phyloP scores from a whole-genome alignment of 2,329 filamentous ascomycete genomes.

The Pyrenophora teres region DNA sequence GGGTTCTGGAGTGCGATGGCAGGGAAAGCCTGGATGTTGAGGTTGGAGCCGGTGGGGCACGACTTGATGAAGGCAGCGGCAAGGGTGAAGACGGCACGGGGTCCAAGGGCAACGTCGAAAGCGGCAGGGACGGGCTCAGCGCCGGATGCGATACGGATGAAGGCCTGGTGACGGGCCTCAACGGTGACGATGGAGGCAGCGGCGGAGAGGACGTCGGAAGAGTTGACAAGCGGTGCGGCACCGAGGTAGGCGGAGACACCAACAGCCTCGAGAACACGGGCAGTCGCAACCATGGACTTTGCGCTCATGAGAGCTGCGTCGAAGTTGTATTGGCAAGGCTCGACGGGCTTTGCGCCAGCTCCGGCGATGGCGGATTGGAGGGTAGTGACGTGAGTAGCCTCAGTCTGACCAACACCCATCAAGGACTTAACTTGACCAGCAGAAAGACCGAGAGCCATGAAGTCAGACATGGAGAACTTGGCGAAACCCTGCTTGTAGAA shows the following conservation, averaged over 20 bases:
- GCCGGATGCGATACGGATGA: slow-evolving; percentile 66
- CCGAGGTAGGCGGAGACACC: slow-evolving; percentile 75
- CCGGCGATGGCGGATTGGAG: slow-evolving; percentile 65
- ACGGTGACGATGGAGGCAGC: slow-evolving; percentile 74
- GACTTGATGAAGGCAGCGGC: slow-evolving; percentile 73
- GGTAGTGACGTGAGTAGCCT: slow-evolving; percentile 65
- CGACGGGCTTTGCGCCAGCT: slow-evolving; percentile 67
- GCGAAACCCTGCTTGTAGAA: slow-evolving; percentile 75
- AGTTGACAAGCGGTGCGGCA: slow-evolving; percentile 67
- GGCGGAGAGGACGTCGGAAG: slow-evolving; percentile 64
- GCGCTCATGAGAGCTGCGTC: slow-evolving; percentile 63
- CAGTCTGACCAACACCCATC: slow-evolving; percentile 65
- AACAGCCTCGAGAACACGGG: slow-evolving; percentile 71
- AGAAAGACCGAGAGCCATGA: slow-evolving; percentile 65
- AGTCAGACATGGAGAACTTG: slow-evolving; percentile 68
- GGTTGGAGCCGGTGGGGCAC: slow-evolving; percentile 68
- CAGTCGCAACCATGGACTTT: slow-evolving; percentile 69
- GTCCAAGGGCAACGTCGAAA: slow-evolving; percentile 71
- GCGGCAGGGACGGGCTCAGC: slow-evolving; percentile 67
- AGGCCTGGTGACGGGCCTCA: slow-evolving; percentile 74
- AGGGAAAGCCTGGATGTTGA: slow-evolving; percentile 68
- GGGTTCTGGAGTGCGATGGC: slow-evolving; percentile 58
- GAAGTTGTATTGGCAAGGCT: slow-evolving; percentile 75
- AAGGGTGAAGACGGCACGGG: slow-evolving; percentile 72
- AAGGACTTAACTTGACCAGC: slow-evolving; percentile 63